A percentile compares a stretch with the other conserved stretches of the same genome.
Evolutionary conservation across 108 stramenopile species (phyloP).

Genomic region (Nitzschia inconspicua): DNA sequence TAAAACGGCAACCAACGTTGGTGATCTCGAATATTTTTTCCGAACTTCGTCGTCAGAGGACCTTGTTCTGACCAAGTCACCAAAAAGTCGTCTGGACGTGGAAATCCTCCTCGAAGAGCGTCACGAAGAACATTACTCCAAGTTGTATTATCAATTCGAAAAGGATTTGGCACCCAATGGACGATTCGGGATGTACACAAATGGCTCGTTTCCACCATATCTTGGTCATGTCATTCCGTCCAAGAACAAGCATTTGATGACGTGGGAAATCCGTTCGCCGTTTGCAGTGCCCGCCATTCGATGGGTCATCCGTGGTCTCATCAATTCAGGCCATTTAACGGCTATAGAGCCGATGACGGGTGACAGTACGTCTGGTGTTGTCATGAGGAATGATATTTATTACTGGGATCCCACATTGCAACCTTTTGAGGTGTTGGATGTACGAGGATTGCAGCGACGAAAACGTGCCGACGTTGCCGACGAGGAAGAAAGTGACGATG

Average conservation of each 20-base stretch:
- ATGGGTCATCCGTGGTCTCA: slow-evolving; percentile 81
- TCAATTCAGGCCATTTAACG: slow-evolving; percentile 70
- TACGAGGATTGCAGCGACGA: slow-evolving; percentile 54
- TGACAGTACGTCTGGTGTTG: slow-evolving; percentile 44
- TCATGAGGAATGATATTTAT: slow-evolving; percentile 63
- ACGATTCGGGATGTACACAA: slow-evolving; percentile 40
- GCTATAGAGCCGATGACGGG: slow-evolving; percentile 46
- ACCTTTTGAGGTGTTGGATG: slow-evolving; percentile 67
- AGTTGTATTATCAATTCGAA: slow-evolving; percentile 44
- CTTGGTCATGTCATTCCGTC: slow-evolving; percentile 67
- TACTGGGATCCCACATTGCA: slow-evolving; percentile 37
- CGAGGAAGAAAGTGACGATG: slow-evolving; percentile 50
- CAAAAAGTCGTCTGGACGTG: slow-evolving; percentile 47
- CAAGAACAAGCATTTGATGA: slow-evolving; percentile 15
- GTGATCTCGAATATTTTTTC: slow-evolving; percentile 8
- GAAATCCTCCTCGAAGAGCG: slow-evolving; percentile 55
- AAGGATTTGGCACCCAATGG: slow-evolving; percentile 14
- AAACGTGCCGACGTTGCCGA: slow-evolving; percentile 33
- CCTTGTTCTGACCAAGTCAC: not conserved
- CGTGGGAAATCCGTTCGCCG: slow-evolving; percentile 78
- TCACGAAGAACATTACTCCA: slow-evolving; percentile 71
- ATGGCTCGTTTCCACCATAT: slow-evolving; percentile 79
- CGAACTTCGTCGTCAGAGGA: not conserved
- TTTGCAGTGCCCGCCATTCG: slow-evolving; percentile 71
- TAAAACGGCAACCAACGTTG: not conserved